Percentiles rank a stretch among this genome's conserved stretches.
Evolutionary conservation across 1,139 yeast species (phyloP).

Genomic region (Wickerhamomyces sp.): DNA sequence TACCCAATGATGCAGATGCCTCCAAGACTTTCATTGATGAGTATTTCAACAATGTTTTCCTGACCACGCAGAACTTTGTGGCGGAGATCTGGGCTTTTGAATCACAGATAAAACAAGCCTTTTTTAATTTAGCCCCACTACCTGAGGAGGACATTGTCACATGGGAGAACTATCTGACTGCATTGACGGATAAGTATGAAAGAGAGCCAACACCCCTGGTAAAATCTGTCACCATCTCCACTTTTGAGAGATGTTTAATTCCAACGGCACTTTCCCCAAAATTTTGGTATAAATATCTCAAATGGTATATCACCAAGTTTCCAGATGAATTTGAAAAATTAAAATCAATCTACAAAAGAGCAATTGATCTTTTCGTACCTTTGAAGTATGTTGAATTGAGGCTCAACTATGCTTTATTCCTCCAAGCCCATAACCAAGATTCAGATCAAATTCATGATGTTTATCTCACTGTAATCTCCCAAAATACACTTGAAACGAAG

Average conservation of each 20-base stretch:
- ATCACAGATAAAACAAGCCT: conserved; percentile 39
- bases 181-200: conserved; percentile 28
- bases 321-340: conserved; percentile 25
- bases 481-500: conserved; percentile 11
- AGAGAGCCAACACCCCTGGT: conserved; percentile 6
- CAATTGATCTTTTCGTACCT: conserved; percentile 43
- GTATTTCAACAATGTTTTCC: conserved; percentile 37
- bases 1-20: conserved; percentile 15
- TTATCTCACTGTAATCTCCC: conserved; percentile 15
- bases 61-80: conserved; percentile 44
- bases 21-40: conserved; percentile 36
- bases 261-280: conserved; percentile 47
- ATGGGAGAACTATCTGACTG: conserved; percentile 53
- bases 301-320: conserved; percentile 29
- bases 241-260: conserved; percentile 57
- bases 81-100: conserved; percentile 60
- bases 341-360: conserved; percentile 34
- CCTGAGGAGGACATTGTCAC: conserved; percentile 32
- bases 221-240: conserved; percentile 26
- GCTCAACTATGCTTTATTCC: conserved; percentile 33
- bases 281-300: conserved; percentile 57
- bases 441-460: conserved; percentile 16
- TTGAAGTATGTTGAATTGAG: conserved; percentile 34
- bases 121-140: conserved; percentile 37
- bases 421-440: conserved; percentile 15